Base-by-base conservation (phyloP, 2,329 filamentous ascomycete genomes). In the Colletotrichum cereale region DNA sequence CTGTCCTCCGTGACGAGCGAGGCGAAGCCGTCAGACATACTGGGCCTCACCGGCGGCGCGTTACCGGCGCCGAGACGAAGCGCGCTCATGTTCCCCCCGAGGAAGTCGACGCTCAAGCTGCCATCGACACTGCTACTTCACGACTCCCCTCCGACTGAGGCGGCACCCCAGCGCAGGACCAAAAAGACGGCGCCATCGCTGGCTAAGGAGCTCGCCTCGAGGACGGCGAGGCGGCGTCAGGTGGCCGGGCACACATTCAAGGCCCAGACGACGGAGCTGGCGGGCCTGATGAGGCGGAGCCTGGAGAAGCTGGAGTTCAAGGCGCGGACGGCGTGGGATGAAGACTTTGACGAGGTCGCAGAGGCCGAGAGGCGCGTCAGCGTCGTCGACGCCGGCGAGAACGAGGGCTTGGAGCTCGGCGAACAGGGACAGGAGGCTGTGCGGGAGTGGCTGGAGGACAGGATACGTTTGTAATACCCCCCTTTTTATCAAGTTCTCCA, bases 51-150 rank as follows among this genome's bases (percentile, higher is more conserved):
- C 6, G 16, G 56, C 5, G 29, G 40, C 26, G 50, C 66, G 16
- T 42, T 73, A 29, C 82, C 79, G 61, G 60, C 77, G 1, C 81
- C 83, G 5, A 80, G 82, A 3, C 85, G 83, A 67, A 83, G 82
- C 5, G 80, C 82, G 50, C 78, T 88, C 11, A 61, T 80, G 26
- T 90, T 87, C 70, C 88, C 88, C 0, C 84, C 87, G 0, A 76
- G 80, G 2, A 67, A 76, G 3, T 87, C 86, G 0, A 84, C 80
- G 1, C 82, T 89, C 18, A 83, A 81, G 72, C 83, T 89, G 5
- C 88, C 88, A 2, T 78, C 84, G 48, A 80, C 83, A 1, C 76
- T 89, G 12, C 76, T 90, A 0, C 73, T 90, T 40, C 82, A 88
- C 75, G 83, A 86, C 53, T 75, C 78, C 0, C 69, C 77, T 2